A percentile compares a stretch with the other conserved stretches of the same genome.
Conservation (phyloP, 2,329 filamentous ascomycete genomes). For the Fusarium pseudograminearum region DNA sequence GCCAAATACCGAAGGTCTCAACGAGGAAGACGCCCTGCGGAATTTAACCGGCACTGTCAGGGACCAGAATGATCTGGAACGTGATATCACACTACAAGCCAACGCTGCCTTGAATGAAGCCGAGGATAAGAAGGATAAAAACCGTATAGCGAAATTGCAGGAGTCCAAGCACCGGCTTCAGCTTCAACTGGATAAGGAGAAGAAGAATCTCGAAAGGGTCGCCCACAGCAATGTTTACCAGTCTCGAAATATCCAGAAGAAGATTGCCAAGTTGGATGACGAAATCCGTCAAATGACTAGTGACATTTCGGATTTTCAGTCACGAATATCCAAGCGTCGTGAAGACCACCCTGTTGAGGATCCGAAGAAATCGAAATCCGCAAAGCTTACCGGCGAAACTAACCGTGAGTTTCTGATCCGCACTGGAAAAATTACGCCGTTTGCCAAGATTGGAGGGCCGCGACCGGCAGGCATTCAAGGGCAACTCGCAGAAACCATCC, state of each 20-base stretch:
- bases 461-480: slow-evolving; percentile 72
- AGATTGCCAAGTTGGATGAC: slow-evolving; percentile 74
- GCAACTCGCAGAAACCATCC: slow-evolving; percentile 79
- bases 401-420: slow-evolving; percentile 91
- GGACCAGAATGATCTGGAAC: slow-evolving; percentile 90
- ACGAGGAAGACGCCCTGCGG: slow-evolving; percentile 71
- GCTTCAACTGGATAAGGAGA: slow-evolving; percentile 70
- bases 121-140: slow-evolving; percentile 72
- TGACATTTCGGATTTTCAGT: slow-evolving; percentile 83
- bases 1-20: slow-evolving; percentile 52
- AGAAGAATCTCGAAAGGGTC: slow-evolving; percentile 60
- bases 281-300: slow-evolving; percentile 74
- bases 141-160: slow-evolving; percentile 70
- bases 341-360: slow-evolving; percentile 62
- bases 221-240: slow-evolving; percentile 59
- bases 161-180: slow-evolving; percentile 70
- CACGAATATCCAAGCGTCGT: slow-evolving; percentile 82
- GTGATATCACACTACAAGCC: slow-evolving; percentile 79
- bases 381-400: slow-evolving; percentile 80
- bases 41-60: slow-evolving; percentile 77
- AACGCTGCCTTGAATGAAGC: slow-evolving; percentile 69
- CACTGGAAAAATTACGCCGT: slow-evolving; percentile 97
- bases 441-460: slow-evolving; percentile 80
- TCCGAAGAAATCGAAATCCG: slow-evolving; percentile 61
- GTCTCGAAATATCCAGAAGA: slow-evolving; percentile 69